These are phyloP conservation scores for Annulohypoxylon nitens DNA, from an alignment of 495 filamentous ascomycete genomes.

Conservation along the genomic window DNA sequence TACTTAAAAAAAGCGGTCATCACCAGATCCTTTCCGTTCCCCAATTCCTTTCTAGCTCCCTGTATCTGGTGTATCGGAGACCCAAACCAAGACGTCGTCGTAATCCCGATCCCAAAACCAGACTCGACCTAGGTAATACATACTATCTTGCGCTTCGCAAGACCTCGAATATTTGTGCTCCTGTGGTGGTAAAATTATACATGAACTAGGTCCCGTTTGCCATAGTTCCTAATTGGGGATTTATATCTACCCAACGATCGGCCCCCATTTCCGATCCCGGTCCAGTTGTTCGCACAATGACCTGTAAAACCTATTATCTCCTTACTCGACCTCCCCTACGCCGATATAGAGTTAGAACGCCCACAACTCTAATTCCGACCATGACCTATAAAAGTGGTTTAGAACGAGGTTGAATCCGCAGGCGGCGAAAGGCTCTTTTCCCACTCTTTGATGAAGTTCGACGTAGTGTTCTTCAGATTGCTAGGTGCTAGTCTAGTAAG, in stretches of 20 bases:
- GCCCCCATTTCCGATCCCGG: neutral
- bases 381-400: constrained; percentile 13
- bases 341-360: neutral
- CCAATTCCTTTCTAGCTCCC: constrained; percentile 5
- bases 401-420: constrained; percentile 38
- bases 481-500: constrained; percentile 71
- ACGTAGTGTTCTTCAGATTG: constrained; percentile 76
- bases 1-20: constrained; percentile 26
- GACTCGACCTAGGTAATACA: constrained; percentile 17
- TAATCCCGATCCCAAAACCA: constrained; percentile 16
- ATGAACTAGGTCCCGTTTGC: constrained; percentile 1
- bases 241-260: constrained; percentile 1
- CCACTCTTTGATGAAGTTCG: constrained; percentile 83
- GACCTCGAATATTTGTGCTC: constrained; percentile 8
- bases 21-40: neutral
- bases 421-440: constrained; percentile 65
- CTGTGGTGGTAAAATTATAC: neutral
- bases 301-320: neutral
- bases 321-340: neutral
- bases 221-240: neutral
- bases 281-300: constrained; percentile 10
- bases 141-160: constrained; percentile 14
- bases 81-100: constrained; percentile 19
- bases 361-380: constrained; percentile 7
- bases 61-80: constrained; percentile 2